phyloP scores from a whole-genome alignment of 805 yeast species.

The Nakazawaea populi region DNA sequence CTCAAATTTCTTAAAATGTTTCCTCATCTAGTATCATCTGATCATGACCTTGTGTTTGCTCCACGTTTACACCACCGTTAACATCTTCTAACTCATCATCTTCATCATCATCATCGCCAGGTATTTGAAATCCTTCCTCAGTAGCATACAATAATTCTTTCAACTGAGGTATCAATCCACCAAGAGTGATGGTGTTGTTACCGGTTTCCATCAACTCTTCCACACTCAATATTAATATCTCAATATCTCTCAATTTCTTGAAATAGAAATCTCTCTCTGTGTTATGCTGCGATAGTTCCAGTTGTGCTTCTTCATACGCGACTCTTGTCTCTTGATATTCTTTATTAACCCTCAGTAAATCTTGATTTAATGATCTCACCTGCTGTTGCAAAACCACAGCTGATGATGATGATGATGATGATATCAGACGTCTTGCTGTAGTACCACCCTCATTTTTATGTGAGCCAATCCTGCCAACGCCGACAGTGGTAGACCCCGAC shows the following conservation, averaged over 20 bases:
- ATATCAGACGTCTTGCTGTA: slow-evolving; percentile 18
- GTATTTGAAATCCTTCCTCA: slow-evolving; percentile 76
- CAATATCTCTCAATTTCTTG: slow-evolving; percentile 83
- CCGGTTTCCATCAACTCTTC: slow-evolving; percentile 37
- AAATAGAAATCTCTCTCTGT: slow-evolving; percentile 89
- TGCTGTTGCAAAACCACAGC: slow-evolving; percentile 6
- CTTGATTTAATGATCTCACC: slow-evolving; percentile 10
- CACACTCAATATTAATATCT: slow-evolving; percentile 65
- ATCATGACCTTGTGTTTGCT: background rate
- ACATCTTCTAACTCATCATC: background rate
- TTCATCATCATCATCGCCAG: slow-evolving; percentile 19
- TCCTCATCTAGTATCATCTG: slow-evolving; percentile 14
- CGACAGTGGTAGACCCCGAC: slow-evolving; percentile 11
- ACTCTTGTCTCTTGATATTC: background rate
- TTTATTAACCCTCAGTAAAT: slow-evolving; percentile 12
- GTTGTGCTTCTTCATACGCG: slow-evolving; percentile 36
- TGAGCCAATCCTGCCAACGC: slow-evolving; percentile 14
- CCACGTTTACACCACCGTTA: background rate
- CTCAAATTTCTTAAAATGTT: slow-evolving; percentile 4
- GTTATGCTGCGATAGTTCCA: slow-evolving; percentile 33
- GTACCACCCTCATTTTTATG: slow-evolving; percentile 7
- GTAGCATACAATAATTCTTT: slow-evolving; percentile 76
- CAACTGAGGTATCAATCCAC: slow-evolving; percentile 49
- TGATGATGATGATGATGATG: slow-evolving; percentile 11
- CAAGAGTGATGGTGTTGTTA: slow-evolving; percentile 26